Evolutionary conservation across 495 filamentous ascomycete species (phyloP).

Genomic region (Chlorociboria aeruginascens): DNA sequence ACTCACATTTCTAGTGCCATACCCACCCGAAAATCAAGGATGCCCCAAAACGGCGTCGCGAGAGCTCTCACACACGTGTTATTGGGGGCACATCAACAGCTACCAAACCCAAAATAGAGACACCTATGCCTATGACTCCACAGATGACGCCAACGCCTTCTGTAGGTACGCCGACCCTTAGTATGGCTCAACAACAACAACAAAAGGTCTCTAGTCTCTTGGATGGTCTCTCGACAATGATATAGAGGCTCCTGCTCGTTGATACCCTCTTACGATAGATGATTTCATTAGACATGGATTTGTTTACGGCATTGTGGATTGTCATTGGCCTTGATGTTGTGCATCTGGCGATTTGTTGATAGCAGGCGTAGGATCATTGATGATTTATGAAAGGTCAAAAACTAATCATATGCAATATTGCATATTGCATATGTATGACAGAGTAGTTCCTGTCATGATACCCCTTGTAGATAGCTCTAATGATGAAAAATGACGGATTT

Average conservation of each 20-base stretch:
- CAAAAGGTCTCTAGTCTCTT: constrained; percentile 10
- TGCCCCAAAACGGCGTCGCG: constrained; percentile 55
- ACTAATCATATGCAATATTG: constrained; percentile 1
- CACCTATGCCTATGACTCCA: constrained; percentile 17
- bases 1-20: constrained; percentile 44
- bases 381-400: constrained; percentile 6
- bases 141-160: constrained; percentile 16
- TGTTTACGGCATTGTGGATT: too few relatives aligned
- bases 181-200: neutral
- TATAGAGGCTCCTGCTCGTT: neutral
- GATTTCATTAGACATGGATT: too few relatives aligned
- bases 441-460: constrained; percentile 15
- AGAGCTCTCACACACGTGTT: constrained; percentile 37
- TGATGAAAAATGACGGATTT: constrained; percentile 3
- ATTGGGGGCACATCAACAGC: constrained; percentile 10
- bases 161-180: constrained; percentile 13
- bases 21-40: constrained; percentile 65
- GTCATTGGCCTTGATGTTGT: neutral
- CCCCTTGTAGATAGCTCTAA: constrained; percentile 5
- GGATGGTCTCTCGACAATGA: constrained; percentile 14
- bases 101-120: constrained; percentile 17
- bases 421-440: constrained; percentile 5
- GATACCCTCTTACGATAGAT: too few relatives aligned
- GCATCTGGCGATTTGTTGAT: neutral
- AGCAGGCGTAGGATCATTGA: constrained; percentile 1